Conservation (phyloP, 164 flowering plant genomes). For the Protea cynaroides region DNA sequence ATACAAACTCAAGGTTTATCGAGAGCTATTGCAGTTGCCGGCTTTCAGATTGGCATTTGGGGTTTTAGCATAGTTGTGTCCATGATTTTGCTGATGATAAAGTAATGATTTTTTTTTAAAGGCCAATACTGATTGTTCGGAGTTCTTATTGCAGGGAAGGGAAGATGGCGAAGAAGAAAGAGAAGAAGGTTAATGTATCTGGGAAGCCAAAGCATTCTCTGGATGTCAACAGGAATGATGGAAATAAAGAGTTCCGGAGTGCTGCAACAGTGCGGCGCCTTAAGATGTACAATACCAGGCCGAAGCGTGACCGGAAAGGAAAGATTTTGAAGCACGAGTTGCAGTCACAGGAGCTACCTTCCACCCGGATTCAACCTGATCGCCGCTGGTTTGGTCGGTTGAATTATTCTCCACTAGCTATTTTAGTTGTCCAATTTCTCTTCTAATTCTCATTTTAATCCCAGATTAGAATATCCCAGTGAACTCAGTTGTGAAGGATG, state of each 20-base stretch:
- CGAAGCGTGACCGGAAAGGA: slow-evolving; percentile 61
- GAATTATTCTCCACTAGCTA: neutral
- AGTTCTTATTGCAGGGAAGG: neutral
- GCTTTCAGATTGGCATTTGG: neutral
- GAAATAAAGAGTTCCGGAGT: slow-evolving; percentile 37
- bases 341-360: slow-evolving; percentile 74
- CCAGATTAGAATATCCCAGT: no score
- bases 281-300: slow-evolving; percentile 79
- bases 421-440: no score
- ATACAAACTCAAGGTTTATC: no score
- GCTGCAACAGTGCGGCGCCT: slow-evolving; percentile 94
- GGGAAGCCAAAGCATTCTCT: slow-evolving; percentile 95
- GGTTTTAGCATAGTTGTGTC: neutral
- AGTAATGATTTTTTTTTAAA: no score
- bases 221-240: slow-evolving; percentile 53
- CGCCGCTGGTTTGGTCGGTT: slow-evolving; percentile 91
- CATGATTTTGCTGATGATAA: neutral
- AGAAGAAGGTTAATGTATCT: slow-evolving; percentile 57
- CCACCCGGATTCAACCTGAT: slow-evolving; percentile 80
- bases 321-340: slow-evolving; percentile 58
- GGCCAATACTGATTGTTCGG: neutral
- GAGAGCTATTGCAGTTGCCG: no score
- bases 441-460: no score
- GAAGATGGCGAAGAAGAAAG: slow-evolving; percentile 66
- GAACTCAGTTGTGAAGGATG: no score